A percentile compares a stretch with the other conserved stretches of the same genome.
Evolutionary conservation across 2,329 filamentous ascomycete genomes (phyloP).

Genomic region (Knoxdaviesia capensis): DNA sequence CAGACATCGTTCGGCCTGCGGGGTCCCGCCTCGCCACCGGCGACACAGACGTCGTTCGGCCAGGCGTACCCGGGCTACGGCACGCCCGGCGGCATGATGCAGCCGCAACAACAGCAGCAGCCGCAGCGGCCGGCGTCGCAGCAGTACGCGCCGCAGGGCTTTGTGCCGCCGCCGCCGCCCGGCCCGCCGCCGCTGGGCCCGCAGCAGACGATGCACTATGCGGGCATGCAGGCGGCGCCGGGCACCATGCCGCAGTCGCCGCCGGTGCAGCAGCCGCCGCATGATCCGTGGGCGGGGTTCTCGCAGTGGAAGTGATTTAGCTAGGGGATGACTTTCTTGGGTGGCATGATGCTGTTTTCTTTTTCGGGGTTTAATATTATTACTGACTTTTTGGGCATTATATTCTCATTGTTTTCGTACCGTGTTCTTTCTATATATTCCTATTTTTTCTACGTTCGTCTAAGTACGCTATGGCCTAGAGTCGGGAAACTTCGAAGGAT

Average conservation of each 20-base stretch:
- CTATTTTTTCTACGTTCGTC: not conserved
- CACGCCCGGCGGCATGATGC: constrained; percentile 17
- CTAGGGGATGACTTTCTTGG: not conserved
- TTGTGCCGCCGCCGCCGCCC: constrained; percentile 42
- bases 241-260: constrained; percentile 5
- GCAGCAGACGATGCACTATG: constrained; percentile 40
- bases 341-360: not conserved
- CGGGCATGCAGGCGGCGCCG: constrained; percentile 9
- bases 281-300: constrained; percentile 31
- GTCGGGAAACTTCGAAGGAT: too few relatives aligned
- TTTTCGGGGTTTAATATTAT: too few relatives aligned
- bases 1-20: constrained; percentile 29
- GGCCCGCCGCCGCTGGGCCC: constrained; percentile 40
- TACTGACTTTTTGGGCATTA: too few relatives aligned
- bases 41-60: constrained; percentile 32
- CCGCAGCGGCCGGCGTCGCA: constrained; percentile 7
- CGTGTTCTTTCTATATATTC: not conserved
- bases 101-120: constrained; percentile 22
- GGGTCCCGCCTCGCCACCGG: constrained; percentile 31
- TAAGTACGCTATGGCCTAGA: too few relatives aligned
- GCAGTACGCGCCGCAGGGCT: constrained; percentile 31
- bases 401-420: not conserved
- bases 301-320: constrained; percentile 26
- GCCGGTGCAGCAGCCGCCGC: constrained; percentile 17
- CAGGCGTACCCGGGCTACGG: constrained; percentile 16